phyloP scores from a whole-genome alignment of 1,284 basidiomycete species.

The Ceratorhiza oryzae-sativae region DNA sequence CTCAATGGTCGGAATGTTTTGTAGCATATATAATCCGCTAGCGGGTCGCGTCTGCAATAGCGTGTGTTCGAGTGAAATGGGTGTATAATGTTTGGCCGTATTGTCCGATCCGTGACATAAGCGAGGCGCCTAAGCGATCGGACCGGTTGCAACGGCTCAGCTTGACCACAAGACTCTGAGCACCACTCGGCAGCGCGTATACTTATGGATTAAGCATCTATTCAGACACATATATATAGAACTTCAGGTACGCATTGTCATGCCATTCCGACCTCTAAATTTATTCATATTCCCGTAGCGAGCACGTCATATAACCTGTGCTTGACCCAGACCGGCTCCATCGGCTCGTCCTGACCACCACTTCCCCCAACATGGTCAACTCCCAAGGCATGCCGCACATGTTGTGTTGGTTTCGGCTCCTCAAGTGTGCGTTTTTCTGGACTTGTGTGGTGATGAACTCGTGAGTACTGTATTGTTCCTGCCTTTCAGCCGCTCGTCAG shows the following conservation, averaged over 20 bases:
- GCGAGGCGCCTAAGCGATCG: constrained; percentile 18
- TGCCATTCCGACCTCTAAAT: background rate
- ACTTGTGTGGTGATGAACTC: constrained; percentile 29
- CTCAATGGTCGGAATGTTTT: background rate
- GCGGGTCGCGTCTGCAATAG: background rate
- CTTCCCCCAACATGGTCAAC: constrained; percentile 4
- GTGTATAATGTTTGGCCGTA: background rate
- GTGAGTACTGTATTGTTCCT: background rate
- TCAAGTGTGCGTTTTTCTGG: constrained; percentile 37
- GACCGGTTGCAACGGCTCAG: constrained; percentile 9
- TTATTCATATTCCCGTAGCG: background rate
- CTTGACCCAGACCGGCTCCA: constrained; percentile 6
- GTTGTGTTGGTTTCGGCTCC: constrained; percentile 6
- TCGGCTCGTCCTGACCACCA: constrained; percentile 2
- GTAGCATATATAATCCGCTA: background rate
- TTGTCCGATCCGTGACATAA: background rate
- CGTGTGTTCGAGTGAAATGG: background rate
- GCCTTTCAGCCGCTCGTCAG: background rate
- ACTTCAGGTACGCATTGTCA: background rate
- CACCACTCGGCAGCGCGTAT: background rate
- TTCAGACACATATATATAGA: background rate
- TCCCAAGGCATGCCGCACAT: background rate
- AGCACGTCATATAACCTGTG: constrained; percentile 16
- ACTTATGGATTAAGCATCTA: constrained; percentile 6
- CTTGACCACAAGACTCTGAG: constrained; percentile 3